A percentile compares a stretch with the other conserved stretches of the same genome.
phyloP scores from a whole-genome alignment of 805 yeast genomes.

The Wickerhamomyces pijperi region DNA sequence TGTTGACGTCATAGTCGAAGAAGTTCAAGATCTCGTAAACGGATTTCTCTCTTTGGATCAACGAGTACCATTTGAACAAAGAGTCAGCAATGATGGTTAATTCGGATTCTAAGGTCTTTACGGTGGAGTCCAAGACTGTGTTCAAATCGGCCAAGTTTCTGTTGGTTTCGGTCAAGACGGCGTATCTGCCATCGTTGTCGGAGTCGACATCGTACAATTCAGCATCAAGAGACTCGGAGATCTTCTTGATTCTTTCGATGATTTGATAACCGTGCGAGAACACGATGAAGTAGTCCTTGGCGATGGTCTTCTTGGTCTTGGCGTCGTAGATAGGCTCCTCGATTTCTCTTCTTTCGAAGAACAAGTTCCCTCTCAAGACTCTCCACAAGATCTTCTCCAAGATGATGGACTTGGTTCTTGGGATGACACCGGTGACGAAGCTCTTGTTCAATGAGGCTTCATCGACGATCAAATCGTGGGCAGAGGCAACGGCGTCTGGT shows the following conservation, averaged over 20 bases:
- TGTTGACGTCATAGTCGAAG: conserved; percentile 69
- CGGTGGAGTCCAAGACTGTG: conserved; percentile 52
- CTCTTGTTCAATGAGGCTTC: conserved; percentile 30
- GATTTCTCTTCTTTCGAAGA: conserved; percentile 63
- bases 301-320: conserved; percentile 42
- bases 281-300: conserved; percentile 75
- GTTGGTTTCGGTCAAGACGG: conserved; percentile 53
- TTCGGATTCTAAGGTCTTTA: conserved; percentile 65
- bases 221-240: conserved; percentile 87
- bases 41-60: conserved; percentile 70
- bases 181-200: conserved; percentile 44
- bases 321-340: conserved; percentile 62
- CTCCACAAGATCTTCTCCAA: conserved; percentile 88
- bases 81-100: conserved; percentile 67
- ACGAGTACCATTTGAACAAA: conserved; percentile 60
- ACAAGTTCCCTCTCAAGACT: conserved; percentile 84
- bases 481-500: conserved; percentile 6
- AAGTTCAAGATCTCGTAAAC: conserved; percentile 75
- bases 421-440: conserved; percentile 65
- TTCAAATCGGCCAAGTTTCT: conserved; percentile 48
- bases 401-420: conserved; percentile 54
- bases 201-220: conserved; percentile 51
- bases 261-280: conserved; percentile 85
- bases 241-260: conserved; percentile 61
- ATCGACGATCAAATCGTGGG: conserved; percentile 3